Evolutionary conservation across 2,329 filamentous ascomycete species (phyloP).

Genomic region (Microdochium nivale): DNA sequence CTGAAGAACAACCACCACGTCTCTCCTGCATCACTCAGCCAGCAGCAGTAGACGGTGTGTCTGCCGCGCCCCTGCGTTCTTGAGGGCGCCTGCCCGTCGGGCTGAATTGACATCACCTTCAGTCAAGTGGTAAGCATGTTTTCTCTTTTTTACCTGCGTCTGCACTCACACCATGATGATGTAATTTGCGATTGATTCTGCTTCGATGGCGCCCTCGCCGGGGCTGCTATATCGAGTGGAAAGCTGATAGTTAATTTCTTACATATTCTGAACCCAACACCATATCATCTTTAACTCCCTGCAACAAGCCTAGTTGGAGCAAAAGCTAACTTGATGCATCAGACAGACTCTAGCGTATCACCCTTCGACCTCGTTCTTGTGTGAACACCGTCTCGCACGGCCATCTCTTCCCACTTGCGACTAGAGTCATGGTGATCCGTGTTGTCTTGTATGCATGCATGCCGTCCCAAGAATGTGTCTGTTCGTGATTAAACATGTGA

Average conservation of each 20-base stretch:
- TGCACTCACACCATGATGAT: constrained; percentile 58
- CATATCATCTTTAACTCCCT: background rate
- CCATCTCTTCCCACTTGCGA: too few species aligned
- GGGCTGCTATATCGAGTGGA: constrained; percentile 71
- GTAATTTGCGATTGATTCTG: constrained; percentile 99
- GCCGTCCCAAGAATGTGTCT: too few species aligned
- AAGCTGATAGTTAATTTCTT: constrained; percentile 90
- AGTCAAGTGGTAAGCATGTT: constrained; percentile 11
- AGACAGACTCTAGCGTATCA: background rate
- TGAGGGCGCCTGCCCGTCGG: background rate
- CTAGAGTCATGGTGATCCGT: too few species aligned
- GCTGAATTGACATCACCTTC: background rate
- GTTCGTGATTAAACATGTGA: too few species aligned
- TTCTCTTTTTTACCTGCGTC: constrained; percentile 3
- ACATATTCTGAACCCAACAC: constrained; percentile 82
- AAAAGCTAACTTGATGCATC: background rate
- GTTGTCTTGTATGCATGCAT: too few species aligned
- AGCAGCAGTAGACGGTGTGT: background rate
- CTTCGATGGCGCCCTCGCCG: constrained; percentile 81
- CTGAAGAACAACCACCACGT: background rate
- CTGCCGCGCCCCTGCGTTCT: background rate
- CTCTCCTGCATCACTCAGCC: background rate
- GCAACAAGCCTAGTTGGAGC: background rate
- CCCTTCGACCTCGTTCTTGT: background rate
- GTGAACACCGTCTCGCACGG: background rate